phyloP scores from a whole-genome alignment of 306 rosid species.

The Glycine tomentella region DNA sequence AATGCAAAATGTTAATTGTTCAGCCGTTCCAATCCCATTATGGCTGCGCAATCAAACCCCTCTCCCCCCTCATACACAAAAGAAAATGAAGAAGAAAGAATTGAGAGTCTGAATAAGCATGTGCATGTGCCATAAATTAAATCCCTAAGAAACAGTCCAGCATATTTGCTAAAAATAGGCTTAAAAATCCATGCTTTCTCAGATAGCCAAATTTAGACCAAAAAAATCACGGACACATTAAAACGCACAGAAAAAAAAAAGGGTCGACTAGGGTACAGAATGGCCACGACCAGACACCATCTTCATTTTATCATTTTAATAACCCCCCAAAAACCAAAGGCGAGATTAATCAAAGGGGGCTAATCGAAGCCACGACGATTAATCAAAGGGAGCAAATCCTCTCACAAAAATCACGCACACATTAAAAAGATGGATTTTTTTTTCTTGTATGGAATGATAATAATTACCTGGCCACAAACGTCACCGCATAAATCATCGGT shows the following conservation, averaged over 20 bases:
- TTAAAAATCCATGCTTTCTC: neutral
- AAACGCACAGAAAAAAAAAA: neutral
- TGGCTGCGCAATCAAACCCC: neutral
- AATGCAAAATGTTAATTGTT: neutral
- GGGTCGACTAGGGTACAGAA: neutral
- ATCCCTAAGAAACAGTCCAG: neutral
- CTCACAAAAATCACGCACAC: no score
- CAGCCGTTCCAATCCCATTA: neutral
- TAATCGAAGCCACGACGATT: no score
- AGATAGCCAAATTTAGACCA: neutral
- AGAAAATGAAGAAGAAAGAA: neutral
- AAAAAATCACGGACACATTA: neutral
- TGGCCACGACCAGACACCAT: neutral
- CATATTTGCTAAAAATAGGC: neutral
- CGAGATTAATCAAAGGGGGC: no score
- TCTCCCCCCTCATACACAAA: neutral
- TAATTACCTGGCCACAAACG: slow-evolving; percentile 80
- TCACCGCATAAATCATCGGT: slow-evolving; percentile 47
- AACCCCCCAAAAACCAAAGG: no score
- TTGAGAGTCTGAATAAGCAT: neutral
- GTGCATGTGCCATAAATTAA: neutral
- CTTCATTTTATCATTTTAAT: no score
- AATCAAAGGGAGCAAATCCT: no score
- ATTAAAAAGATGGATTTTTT: no score
- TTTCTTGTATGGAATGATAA: neutral